phyloP scores from a whole-genome alignment of 2,329 filamentous ascomycete genomes.

The Ampelomyces quisqualis region DNA sequence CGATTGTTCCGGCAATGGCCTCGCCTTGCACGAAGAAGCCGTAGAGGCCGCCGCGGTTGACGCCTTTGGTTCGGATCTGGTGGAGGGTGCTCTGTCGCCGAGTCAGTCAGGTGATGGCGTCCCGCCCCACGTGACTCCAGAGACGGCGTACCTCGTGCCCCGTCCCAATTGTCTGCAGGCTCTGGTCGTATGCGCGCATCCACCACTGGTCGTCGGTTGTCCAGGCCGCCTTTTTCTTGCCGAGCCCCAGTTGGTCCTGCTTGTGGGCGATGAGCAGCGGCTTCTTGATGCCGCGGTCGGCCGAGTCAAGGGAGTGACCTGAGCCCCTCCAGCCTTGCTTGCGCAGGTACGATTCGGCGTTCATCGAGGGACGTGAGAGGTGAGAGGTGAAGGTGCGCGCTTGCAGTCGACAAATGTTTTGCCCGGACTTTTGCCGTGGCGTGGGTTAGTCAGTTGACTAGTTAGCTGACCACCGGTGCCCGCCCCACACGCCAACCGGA shows the following conservation, averaged over 20 bases:
- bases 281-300: conserved; percentile 73
- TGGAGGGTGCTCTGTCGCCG: conserved; percentile 58
- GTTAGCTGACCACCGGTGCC: no score
- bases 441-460: no score
- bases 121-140: neutral
- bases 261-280: conserved; percentile 83
- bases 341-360: conserved; percentile 79
- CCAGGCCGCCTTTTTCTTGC: conserved; percentile 62
- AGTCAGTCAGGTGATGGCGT: neutral
- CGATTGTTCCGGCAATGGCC: conserved; percentile 69
- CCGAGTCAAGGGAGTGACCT: conserved; percentile 81
- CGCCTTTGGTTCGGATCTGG: conserved; percentile 50
- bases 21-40: conserved; percentile 83
- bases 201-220: conserved; percentile 85
- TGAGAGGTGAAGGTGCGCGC: conserved; percentile 1
- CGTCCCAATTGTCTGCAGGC: conserved; percentile 65
- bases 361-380: conserved; percentile 57
- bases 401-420: conserved; percentile 16
- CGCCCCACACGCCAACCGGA: no score
- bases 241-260: conserved; percentile 76
- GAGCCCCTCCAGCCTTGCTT: conserved; percentile 87
- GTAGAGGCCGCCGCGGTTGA: conserved; percentile 64
- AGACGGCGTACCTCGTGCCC: conserved; percentile 34
- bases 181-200: conserved; percentile 91
- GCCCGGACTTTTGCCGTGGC: no score